Evolutionary conservation across 305 asterid genomes (phyloP).

Genomic region (Fraxinus xanthoxyloides): DNA sequence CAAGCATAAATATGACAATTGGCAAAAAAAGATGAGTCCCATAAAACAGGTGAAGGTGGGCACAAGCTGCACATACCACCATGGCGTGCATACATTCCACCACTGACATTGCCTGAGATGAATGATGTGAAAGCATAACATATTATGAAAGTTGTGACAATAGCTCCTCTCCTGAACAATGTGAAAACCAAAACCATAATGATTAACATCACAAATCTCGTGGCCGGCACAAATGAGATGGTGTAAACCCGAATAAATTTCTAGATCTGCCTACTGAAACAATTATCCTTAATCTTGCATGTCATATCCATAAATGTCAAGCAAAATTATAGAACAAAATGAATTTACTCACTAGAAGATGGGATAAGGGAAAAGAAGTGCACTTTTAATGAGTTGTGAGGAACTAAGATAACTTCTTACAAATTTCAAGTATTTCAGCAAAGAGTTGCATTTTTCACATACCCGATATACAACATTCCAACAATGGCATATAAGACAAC

Average conservation of each 20-base stretch:
- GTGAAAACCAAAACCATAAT: not conserved
- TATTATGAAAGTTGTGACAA: slow-evolving; percentile 51
- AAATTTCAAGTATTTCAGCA: not conserved
- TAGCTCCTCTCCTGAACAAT: slow-evolving; percentile 51
- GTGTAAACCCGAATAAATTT: not conserved
- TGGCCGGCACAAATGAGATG: not conserved
- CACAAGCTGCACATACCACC: slow-evolving; percentile 39
- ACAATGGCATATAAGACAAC: slow-evolving; percentile 52
- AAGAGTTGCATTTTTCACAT: slow-evolving; percentile 20
- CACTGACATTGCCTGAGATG: slow-evolving; percentile 60
- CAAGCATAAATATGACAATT: not conserved
- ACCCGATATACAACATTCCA: slow-evolving; percentile 57
- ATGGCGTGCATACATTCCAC: slow-evolving; percentile 59
- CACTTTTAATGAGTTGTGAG: not conserved
- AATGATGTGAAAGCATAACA: slow-evolving; percentile 58
- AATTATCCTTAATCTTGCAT: not conserved
- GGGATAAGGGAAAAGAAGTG: not conserved
- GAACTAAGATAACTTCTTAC: not conserved
- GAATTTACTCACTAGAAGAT: not conserved
- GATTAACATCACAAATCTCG: not conserved
- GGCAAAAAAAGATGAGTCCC: not conserved
- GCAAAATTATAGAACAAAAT: not conserved
- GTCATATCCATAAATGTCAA: not conserved
- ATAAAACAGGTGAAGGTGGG: not conserved
- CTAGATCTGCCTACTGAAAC: not conserved